Conservation (phyloP, 1,284 basidiomycete genomes). For the Rhodotorula sp. region DNA sequence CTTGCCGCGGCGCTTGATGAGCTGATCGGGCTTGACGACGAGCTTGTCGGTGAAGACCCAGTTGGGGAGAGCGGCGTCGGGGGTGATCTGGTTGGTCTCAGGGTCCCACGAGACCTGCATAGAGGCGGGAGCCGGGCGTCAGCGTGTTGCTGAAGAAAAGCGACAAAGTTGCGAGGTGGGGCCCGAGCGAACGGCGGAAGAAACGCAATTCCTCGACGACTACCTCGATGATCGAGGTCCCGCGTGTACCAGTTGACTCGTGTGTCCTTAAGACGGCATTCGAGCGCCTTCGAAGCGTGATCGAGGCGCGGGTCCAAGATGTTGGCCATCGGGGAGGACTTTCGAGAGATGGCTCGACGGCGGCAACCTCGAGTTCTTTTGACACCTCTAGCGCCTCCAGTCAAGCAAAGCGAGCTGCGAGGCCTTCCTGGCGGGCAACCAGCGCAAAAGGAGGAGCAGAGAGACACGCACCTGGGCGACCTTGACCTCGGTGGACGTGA, state of each 20-base stretch:
- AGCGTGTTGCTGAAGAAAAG: not conserved
- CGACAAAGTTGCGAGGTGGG: not conserved
- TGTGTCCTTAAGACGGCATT: too few relatives aligned
- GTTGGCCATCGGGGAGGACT: too few relatives aligned
- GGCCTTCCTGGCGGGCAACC: too few relatives aligned
- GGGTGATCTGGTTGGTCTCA: slow-evolving; percentile 74
- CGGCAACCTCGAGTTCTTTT: too few relatives aligned
- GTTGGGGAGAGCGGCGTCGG: slow-evolving; percentile 70
- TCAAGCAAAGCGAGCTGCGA: too few relatives aligned
- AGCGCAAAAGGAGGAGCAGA: too few relatives aligned
- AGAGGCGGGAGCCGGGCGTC: not conserved
- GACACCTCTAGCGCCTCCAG: too few relatives aligned
- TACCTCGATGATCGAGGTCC: too few relatives aligned
- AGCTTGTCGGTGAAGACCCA: slow-evolving; percentile 73
- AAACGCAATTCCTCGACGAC: not conserved
- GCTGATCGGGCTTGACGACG: slow-evolving; percentile 67
- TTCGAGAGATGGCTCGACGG: too few relatives aligned
- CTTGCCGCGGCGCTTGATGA: slow-evolving; percentile 99
- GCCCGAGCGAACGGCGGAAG: slow-evolving; percentile 2
- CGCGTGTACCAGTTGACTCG: too few relatives aligned
- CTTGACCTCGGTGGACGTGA: slow-evolving; percentile 50
- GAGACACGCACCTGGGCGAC: slow-evolving; percentile 63
- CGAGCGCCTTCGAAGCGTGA: too few relatives aligned
- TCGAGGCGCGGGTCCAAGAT: too few relatives aligned
- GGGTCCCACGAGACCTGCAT: slow-evolving; percentile 74